Conservation (phyloP, 83 land plant genomes). For the Larix sibirica region DNA sequence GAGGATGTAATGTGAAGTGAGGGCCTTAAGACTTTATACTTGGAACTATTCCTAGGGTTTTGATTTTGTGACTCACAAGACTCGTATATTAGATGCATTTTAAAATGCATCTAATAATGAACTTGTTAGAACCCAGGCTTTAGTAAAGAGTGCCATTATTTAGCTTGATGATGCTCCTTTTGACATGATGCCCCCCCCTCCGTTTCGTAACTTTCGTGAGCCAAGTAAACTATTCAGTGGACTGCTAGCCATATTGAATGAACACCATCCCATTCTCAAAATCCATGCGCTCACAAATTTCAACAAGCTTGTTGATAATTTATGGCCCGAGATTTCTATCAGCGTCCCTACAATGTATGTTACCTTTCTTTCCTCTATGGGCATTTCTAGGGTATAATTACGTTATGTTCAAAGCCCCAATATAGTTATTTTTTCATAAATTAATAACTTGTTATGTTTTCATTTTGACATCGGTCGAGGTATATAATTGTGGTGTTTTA, state of each 20-base stretch:
- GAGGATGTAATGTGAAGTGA: conserved; percentile 52
- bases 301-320: too few relatives aligned
- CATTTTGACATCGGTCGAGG: not conserved
- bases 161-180: conserved; percentile 73
- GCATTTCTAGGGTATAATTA: not conserved
- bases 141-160: conserved; percentile 62
- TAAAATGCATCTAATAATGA: conserved; percentile 52
- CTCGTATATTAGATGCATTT: conserved; percentile 52
- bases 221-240: conserved; percentile 55
- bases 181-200: conserved; percentile 62
- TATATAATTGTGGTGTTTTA: not conserved
- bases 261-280: too few relatives aligned
- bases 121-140: conserved; percentile 45
- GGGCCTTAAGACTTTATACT: conserved; percentile 31
- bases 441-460: not conserved
- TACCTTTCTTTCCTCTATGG: not conserved
- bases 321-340: too few relatives aligned
- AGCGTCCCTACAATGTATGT: conserved; percentile 13
- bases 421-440: too few relatives aligned
- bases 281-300: too few relatives aligned
- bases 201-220: too few relatives aligned
- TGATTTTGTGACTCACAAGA: conserved; percentile 47
- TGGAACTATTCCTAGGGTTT: conserved; percentile 49
- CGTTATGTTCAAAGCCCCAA: too few relatives aligned
- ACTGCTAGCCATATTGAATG: too few relatives aligned